Conservation (phyloP, 2,329 filamentous ascomycete genomes). For the Bipolaris zeicola region DNA sequence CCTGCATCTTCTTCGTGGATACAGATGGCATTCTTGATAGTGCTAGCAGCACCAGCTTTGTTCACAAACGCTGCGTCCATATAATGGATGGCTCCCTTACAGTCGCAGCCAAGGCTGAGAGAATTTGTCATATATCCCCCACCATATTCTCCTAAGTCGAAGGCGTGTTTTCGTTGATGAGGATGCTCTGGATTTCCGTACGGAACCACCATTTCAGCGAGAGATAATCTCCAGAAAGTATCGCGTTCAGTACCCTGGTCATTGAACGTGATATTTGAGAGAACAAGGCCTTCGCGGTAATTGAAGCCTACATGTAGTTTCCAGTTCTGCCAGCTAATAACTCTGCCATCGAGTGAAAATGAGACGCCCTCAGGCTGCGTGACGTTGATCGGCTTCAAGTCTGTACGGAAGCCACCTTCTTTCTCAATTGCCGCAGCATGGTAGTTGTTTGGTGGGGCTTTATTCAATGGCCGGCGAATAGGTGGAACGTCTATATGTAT, state of each 20-base stretch:
- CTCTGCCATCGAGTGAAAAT: conserved; percentile 26
- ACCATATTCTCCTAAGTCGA: conserved; percentile 53
- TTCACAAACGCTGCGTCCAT: background rate
- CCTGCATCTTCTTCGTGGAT: conserved; percentile 65
- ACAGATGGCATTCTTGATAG: conserved; percentile 54
- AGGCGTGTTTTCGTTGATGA: conserved; percentile 52
- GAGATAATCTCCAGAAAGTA: conserved; percentile 51
- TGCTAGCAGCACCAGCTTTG: conserved; percentile 1
- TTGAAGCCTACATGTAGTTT: conserved; percentile 53
- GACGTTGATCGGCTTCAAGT: conserved; percentile 29
- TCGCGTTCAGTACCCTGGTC: conserved; percentile 29
- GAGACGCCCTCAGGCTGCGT: conserved; percentile 35
- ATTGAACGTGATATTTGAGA: conserved; percentile 51
- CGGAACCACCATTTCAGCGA: conserved; percentile 55
- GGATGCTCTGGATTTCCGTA: conserved; percentile 52
- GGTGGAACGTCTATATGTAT: conserved; percentile 83
- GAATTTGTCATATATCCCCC: conserved; percentile 54
- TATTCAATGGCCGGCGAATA: conserved; percentile 74
- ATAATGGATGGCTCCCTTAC: conserved; percentile 38
- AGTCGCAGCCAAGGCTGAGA: conserved; percentile 52
- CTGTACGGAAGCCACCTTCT: conserved; percentile 42
- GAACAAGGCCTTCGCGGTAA: conserved; percentile 52
- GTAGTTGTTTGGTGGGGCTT: conserved; percentile 77
- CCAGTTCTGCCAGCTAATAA: conserved; percentile 53
- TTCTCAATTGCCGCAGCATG: conserved; percentile 73